These are phyloP conservation scores for Cercospora janseana DNA, from an alignment of 2,329 filamentous ascomycete genomes.

Conservation along the genomic window DNA sequence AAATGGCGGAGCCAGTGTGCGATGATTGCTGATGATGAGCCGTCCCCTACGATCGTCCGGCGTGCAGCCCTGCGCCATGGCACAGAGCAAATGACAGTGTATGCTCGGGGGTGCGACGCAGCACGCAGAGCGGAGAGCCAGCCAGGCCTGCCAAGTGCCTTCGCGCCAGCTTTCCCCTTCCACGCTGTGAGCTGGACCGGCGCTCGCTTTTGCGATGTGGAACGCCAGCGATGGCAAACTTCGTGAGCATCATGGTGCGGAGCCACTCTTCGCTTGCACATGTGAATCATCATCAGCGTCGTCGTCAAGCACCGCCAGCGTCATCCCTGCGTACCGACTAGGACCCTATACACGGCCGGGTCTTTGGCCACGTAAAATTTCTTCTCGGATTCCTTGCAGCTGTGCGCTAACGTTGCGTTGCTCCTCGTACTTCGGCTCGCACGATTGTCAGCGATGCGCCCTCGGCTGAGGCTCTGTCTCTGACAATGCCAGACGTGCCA, in stretches of 20 bases:
- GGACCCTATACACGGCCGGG: not conserved
- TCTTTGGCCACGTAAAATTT: conserved; percentile 3
- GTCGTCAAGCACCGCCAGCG: not conserved
- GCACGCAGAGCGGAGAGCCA: conserved; percentile 1
- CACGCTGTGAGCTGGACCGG: too few relatives aligned
- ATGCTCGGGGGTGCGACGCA: conserved; percentile 4
- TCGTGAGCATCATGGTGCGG: conserved; percentile 1
- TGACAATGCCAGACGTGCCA: not conserved
- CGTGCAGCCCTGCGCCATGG: not conserved
- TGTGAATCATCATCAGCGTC: not conserved
- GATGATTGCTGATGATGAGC: too few relatives aligned
- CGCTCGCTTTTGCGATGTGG: conserved; percentile 7
- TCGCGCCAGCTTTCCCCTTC: conserved; percentile 5
- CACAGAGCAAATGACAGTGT: not conserved
- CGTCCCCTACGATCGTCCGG: not conserved
- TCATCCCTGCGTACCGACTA: conserved; percentile 12
- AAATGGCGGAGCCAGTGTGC: too few relatives aligned
- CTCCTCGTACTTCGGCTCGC: conserved; percentile 7
- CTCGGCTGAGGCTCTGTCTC: conserved; percentile 1
- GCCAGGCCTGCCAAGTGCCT: conserved; percentile 6
- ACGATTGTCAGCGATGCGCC: conserved; percentile 3
- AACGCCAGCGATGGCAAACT: conserved; percentile 10
- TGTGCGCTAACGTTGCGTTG: conserved; percentile 5
- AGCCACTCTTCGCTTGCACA: conserved; percentile 12
- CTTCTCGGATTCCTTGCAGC: conserved; percentile 6